phyloP scores from a whole-genome alignment of 495 filamentous ascomycete species.

The Penicillium malachiteum region DNA sequence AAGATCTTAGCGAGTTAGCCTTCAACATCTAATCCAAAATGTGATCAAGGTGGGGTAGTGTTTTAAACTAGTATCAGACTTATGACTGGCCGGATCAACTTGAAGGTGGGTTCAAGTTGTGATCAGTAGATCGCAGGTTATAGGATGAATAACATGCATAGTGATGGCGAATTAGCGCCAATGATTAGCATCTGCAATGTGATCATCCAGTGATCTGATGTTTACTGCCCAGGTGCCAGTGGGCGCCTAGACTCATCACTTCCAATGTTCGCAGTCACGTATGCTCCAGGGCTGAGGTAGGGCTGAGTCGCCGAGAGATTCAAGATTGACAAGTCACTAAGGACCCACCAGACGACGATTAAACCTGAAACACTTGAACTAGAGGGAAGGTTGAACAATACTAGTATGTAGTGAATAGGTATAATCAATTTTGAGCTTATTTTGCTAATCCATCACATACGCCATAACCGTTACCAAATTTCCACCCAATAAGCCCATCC shows the following conservation, averaged over 20 bases:
- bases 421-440: conserved; percentile 22
- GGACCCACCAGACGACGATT: not conserved
- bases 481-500: conserved; percentile 25
- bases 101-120: not conserved
- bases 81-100: not conserved
- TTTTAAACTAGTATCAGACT: not conserved
- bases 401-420: not conserved
- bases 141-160: not conserved
- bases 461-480: conserved; percentile 25
- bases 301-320: too few species aligned
- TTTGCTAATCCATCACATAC: conserved; percentile 22
- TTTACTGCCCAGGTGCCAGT: too few species aligned
- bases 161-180: not conserved
- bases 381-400: not conserved
- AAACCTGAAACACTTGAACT: not conserved
- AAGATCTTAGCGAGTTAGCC: too few species aligned
- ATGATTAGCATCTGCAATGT: not conserved
- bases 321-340: too few species aligned
- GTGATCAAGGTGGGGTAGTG: not conserved
- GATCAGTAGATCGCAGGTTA: too few species aligned
- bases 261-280: too few species aligned
- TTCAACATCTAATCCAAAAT: too few species aligned
- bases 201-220: not conserved
- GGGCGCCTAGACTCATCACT: too few species aligned
- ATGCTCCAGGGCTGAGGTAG: too few species aligned